Evolutionary conservation across 2,329 filamentous ascomycete species (phyloP).

Genomic region (Colletotrichum tamarilloi): DNA sequence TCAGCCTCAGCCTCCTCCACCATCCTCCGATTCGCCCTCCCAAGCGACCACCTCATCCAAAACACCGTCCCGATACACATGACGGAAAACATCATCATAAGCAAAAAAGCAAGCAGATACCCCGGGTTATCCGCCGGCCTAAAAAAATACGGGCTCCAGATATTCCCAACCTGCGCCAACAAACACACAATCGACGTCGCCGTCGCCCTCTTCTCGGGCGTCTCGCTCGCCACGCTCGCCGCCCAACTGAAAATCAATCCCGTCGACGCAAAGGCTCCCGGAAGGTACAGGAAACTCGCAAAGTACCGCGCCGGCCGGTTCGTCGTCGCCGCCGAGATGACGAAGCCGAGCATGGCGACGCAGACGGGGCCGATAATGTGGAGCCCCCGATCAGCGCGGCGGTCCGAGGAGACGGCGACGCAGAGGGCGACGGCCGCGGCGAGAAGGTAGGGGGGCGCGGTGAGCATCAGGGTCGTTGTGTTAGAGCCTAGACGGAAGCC

Average conservation of each 20-base stretch:
- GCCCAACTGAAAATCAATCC: constrained; percentile 49
- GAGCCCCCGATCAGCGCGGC: constrained; percentile 36
- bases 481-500: constrained; percentile 43
- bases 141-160: constrained; percentile 55
- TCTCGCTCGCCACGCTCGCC: constrained; percentile 45
- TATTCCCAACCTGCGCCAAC: constrained; percentile 49
- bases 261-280: constrained; percentile 42
- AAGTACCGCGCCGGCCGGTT: constrained; percentile 62
- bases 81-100: constrained; percentile 33
- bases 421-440: constrained; percentile 34
- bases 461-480: constrained; percentile 45
- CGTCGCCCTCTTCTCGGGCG: constrained; percentile 51
- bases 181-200: constrained; percentile 50
- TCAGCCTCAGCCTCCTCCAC: constrained; percentile 12
- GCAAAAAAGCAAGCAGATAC: constrained; percentile 43
- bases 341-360: constrained; percentile 66
- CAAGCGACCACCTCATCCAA: constrained; percentile 25
- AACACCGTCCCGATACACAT: constrained; percentile 20
- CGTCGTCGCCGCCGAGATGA: constrained; percentile 68
- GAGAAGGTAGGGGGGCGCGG: constrained; percentile 42
- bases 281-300: constrained; percentile 44
- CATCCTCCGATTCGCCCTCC: constrained; percentile 22
- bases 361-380: constrained; percentile 36
- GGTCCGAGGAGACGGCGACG: constrained; percentile 38
- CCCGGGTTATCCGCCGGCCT: constrained; percentile 41